phyloP scores from a whole-genome alignment of 306 rosid genomes.

The Vigna mungo region DNA sequence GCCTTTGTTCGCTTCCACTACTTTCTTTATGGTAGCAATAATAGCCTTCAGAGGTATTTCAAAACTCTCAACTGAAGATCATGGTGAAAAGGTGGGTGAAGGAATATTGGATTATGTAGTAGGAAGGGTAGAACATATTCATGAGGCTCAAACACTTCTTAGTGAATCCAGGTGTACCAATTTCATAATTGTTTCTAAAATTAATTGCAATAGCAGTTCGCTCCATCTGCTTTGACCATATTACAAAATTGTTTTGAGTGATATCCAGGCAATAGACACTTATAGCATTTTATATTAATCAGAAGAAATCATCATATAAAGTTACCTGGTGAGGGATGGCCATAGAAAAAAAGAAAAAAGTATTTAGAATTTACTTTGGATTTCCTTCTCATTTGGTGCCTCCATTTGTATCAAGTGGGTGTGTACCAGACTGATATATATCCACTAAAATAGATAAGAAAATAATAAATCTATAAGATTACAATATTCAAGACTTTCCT shows the following conservation, averaged over 20 bases:
- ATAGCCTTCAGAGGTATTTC: constrained; percentile 71
- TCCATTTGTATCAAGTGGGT: too few relatives aligned
- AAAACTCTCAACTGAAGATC: constrained; percentile 56
- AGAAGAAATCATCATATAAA: too few relatives aligned
- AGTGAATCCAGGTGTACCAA: constrained; percentile 34
- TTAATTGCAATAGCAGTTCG: neutral
- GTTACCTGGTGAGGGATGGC: too few relatives aligned
- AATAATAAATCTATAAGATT: too few relatives aligned
- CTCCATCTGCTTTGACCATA: neutral
- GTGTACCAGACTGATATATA: too few relatives aligned
- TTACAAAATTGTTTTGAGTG: neutral
- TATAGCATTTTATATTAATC: too few relatives aligned
- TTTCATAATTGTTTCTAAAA: constrained; percentile 24
- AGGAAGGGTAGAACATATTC: constrained; percentile 48
- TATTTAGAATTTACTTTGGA: too few relatives aligned
- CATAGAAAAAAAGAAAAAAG: too few relatives aligned
- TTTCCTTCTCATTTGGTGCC: too few relatives aligned
- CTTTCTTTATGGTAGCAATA: constrained; percentile 61
- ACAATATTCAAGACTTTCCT: too few relatives aligned
- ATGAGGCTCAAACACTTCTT: constrained; percentile 38
- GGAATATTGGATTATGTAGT: constrained; percentile 79
- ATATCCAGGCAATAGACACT: too few relatives aligned
- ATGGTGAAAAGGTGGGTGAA: constrained; percentile 68
- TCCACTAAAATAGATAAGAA: too few relatives aligned
- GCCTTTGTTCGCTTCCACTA: constrained; percentile 88